Base-by-base conservation (phyloP, 352 stramenopile species). In the Peronospora destructor region DNA sequence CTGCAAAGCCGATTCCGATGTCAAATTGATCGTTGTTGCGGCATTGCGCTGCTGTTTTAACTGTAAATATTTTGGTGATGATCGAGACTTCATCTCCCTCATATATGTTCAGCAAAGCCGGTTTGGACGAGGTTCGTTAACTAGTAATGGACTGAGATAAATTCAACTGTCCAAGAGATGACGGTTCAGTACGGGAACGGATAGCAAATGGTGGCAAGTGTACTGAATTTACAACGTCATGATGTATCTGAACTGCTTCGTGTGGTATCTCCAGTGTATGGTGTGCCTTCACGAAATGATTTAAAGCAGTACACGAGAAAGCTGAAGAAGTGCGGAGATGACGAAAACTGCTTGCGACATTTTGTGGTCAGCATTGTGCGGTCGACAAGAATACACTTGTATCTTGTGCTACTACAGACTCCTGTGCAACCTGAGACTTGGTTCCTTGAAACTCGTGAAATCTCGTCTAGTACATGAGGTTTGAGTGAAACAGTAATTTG, bases 361-460 rank as follows among this genome's bases (percentile, higher is more conserved):
- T 57, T 61, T 65, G 57, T 61, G 51, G 57, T 61, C 54, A 61
- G 37, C 30, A 45, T 45, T 53, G 58, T 61, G 51, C 38, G 16
- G 56, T 61, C 51, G 50, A 58, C 42, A 41, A 34, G 44, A 21
- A 45, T 39, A n/a, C n/a, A n/a, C n/a, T n/a, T n/a, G n/a, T n/a
- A n/a, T n/a, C n/a, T n/a, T n/a, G n/a, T n/a, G n/a, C n/a, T n/a
- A n/a, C n/a, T n/a, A n/a, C n/a, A n/a, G n/a, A n/a, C n/a, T n/a
- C n/a, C n/a, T n/a, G n/a, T n/a, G n/a, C n/a, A n/a, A n/a, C n/a
- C n/a, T n/a, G n/a, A 45, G 11, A 19, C 33, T 23, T 23, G 19
- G 3, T 1, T 23, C 19, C 19, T 23, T 3, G 19, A 23, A 4
- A n/a, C n/a, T n/a, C n/a, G n/a, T n/a, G n/a, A n/a, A n/a, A n/a